Conservation (phyloP, 768 basidiomycete species). For the Lenzites betulinus region DNA sequence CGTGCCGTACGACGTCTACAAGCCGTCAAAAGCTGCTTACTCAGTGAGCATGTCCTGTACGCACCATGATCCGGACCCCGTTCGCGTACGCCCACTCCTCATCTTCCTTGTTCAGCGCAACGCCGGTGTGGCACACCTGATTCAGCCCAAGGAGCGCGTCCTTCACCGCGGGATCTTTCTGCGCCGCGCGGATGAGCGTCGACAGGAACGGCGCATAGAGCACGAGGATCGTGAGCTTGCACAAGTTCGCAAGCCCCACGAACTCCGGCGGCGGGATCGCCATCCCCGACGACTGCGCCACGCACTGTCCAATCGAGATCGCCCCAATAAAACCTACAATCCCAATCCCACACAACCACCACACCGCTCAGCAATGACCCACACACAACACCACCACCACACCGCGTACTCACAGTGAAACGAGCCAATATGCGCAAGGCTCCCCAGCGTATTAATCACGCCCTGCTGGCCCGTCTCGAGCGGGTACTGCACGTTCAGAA, state of each 20-base stretch:
- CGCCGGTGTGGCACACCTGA: conserved; percentile 22
- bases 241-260: conserved; percentile 10
- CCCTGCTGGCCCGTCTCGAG: not conserved
- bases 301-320: conserved; percentile 9
- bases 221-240: conserved; percentile 17
- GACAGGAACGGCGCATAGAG: conserved; percentile 23
- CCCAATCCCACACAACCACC: too few species aligned
- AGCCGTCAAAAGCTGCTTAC: not conserved
- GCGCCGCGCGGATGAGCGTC: conserved; percentile 13
- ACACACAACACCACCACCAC: not conserved
- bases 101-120: conserved; percentile 22
- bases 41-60: not conserved
- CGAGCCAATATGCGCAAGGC: conserved; percentile 21
- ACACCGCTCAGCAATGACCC: not conserved
- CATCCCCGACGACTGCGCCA: conserved; percentile 22
- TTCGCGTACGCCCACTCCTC: conserved; percentile 20
- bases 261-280: conserved; percentile 15
- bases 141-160: too few species aligned
- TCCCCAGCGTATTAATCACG: conserved; percentile 22
- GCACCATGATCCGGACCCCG: conserved; percentile 9
- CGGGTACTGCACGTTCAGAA: not conserved
- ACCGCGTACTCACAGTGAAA: conserved; percentile 10
- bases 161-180: conserved; percentile 3
- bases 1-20: conserved; percentile 10
- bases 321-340: conserved; percentile 7